phyloP scores from a whole-genome alignment of 2,329 filamentous ascomycete species.

The Aspergillus neoniger region DNA sequence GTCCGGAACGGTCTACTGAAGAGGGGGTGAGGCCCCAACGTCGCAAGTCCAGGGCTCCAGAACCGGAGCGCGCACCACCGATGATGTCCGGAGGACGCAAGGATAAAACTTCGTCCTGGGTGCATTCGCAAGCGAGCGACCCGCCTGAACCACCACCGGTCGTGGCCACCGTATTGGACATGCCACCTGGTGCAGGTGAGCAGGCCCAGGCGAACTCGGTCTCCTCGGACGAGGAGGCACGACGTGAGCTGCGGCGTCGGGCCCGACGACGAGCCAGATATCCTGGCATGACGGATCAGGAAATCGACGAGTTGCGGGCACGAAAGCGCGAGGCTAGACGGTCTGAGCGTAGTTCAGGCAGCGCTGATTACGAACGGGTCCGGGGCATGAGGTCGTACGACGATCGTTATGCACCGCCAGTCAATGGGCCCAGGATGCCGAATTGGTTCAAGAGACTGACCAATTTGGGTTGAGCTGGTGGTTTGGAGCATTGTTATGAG shows the following conservation, averaged over 20 bases:
- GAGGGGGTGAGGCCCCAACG: conserved; percentile 34
- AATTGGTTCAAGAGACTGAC: conserved; percentile 50
- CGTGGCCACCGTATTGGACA: conserved; percentile 49
- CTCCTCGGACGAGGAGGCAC: conserved; percentile 47
- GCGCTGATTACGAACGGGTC: conserved; percentile 43
- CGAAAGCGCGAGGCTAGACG: conserved; percentile 33
- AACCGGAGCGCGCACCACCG: conserved; percentile 27
- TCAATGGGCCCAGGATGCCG: conserved; percentile 37
- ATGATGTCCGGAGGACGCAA: conserved; percentile 41
- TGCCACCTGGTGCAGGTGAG: conserved; percentile 34
- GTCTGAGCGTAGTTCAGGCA: conserved; percentile 42
- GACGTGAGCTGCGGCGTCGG: conserved; percentile 40
- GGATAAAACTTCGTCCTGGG: conserved; percentile 54
- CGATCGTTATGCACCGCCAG: conserved; percentile 27
- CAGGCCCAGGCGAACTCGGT: conserved; percentile 37
- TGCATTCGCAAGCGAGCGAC: conserved; percentile 50
- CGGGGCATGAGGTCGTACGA: conserved; percentile 34
- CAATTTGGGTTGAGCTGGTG: conserved; percentile 27
- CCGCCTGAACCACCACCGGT: conserved; percentile 51
- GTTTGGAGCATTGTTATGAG: too few species aligned
- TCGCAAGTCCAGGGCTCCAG: conserved; percentile 37
- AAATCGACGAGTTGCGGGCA: conserved; percentile 41
- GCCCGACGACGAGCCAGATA: conserved; percentile 45
- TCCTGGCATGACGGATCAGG: conserved; percentile 41
- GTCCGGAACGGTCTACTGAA: conserved; percentile 37